These are phyloP conservation scores for Aspergillus sergii DNA, from an alignment of 2,329 filamentous ascomycete genomes.

Conservation along the genomic window DNA sequence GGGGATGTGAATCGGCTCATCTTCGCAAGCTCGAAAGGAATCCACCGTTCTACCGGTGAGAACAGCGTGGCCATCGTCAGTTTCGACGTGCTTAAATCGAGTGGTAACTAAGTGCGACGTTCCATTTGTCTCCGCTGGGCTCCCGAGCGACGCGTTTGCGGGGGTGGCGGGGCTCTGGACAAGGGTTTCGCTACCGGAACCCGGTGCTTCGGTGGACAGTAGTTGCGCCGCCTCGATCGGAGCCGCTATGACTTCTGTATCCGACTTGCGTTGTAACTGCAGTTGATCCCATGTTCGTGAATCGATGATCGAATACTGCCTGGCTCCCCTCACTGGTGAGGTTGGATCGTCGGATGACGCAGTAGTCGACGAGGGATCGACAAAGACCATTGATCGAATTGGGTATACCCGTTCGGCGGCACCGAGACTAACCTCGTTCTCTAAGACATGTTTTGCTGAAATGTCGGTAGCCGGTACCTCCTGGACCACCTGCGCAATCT, in stretches of 20 bases:
- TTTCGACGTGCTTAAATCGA: slow-evolving; percentile 77
- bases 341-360: slow-evolving; percentile 15
- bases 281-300: slow-evolving; percentile 27
- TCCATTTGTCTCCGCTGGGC: slow-evolving; percentile 31
- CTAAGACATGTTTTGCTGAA: background rate
- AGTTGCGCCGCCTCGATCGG: background rate
- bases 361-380: slow-evolving; percentile 59
- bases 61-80: slow-evolving; percentile 76
- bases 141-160: background rate
- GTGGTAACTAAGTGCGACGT: slow-evolving; percentile 62
- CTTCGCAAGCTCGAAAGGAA: slow-evolving; percentile 77
- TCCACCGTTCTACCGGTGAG: slow-evolving; percentile 77
- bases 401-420: slow-evolving; percentile 70
- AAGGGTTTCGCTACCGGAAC: background rate
- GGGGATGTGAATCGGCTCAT: slow-evolving; percentile 87
- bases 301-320: slow-evolving; percentile 34
- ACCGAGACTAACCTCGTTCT: slow-evolving; percentile 14
- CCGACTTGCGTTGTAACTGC: background rate
- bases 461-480: background rate
- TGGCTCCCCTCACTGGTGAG: slow-evolving; percentile 28
- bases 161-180: background rate
- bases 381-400: slow-evolving; percentile 76
- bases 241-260: slow-evolving; percentile 3
- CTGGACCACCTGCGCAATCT: background rate
- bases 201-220: background rate